Evolutionary conservation across 2,329 filamentous ascomycete species (phyloP), one percentile per base, ranked within the genome.

Genomic region (Aspergillus cejpii): DNA sequence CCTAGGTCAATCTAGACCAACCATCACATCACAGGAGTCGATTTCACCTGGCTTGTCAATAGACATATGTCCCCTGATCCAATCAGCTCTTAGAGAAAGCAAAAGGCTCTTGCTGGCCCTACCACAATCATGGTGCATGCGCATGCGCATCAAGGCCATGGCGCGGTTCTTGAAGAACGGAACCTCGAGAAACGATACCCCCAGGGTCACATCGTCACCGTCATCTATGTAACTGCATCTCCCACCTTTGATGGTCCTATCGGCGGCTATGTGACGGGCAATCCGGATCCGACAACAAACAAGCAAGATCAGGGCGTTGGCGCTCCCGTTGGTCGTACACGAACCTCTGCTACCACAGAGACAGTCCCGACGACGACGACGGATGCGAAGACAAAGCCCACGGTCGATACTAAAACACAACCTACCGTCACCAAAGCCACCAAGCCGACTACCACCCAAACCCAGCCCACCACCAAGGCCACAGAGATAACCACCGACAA

Each of bases 181-280:
- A 44, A 39, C 21, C 43, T 44, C 5, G 49, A 53, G 28, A 42
- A 45, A 41, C 48, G 47, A 33, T 48, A 43, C 10, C 38, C 43
- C 34, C 44, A 52, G 17, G 45, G 41, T 37, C 28, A 46, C 24
- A 38, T 47, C 47, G 45, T 60, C 11, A 47, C 50, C 10, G 61
- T 75, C 31, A 68, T 79, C 33, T 76, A 78, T 58, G 68, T 77
- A 37, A 79, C 77, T 0, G 67, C 73, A 23, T 54, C 68, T 17
- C 67, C 73, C 43, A 79, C 77, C 29, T 80, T 78, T 51, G 62
- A 66, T 12, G 76, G 74, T 20, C 65, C 67, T 1, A 64, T 77
- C 48, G 74, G 65, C 44, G 73, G 73, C 47, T 76, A 72, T 54
- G 64, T 65, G 11, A 76, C 75, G 1, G 15, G 45, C 36, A n/a